These are phyloP conservation scores for Colletotrichum simmondsii DNA, from an alignment of 2,329 filamentous ascomycete genomes.

Conservation along the genomic window DNA sequence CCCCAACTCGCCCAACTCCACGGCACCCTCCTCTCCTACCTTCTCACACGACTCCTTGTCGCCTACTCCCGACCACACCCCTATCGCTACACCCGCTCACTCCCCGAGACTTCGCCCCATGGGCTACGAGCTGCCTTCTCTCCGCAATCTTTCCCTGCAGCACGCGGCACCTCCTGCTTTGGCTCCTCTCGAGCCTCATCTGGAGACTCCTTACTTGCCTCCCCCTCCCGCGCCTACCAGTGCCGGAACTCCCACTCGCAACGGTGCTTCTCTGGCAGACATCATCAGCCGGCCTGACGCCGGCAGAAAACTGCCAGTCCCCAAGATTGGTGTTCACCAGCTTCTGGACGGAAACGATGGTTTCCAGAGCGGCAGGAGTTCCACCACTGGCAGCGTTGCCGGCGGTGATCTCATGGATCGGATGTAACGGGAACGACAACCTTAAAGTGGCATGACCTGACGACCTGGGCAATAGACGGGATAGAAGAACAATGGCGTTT, in stretches of 20 bases:
- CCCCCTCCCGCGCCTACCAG: slow-evolving; percentile 60
- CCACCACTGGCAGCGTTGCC: slow-evolving; percentile 80
- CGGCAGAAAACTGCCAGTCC: slow-evolving; percentile 88
- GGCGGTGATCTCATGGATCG: slow-evolving; percentile 76
- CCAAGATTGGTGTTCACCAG: slow-evolving; percentile 90
- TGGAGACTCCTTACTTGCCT: slow-evolving; percentile 54
- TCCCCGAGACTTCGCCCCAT: slow-evolving; percentile 90
- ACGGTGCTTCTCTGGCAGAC: slow-evolving; percentile 85
- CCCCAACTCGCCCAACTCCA: slow-evolving; percentile 94
- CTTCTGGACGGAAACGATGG: slow-evolving; percentile 75
- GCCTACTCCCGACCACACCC: slow-evolving; percentile 97
- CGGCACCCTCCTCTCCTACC: slow-evolving; percentile 93
- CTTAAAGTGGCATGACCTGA: slow-evolving; percentile 48
- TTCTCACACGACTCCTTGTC: slow-evolving; percentile 97
- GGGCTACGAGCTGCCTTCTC: slow-evolving; percentile 83
- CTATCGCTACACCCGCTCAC: slow-evolving; percentile 94
- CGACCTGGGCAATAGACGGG: slow-evolving; percentile 51
- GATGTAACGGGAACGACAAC: slow-evolving; percentile 44
- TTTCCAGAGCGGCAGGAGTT: slow-evolving; percentile 81
- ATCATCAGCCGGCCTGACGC: slow-evolving; percentile 93
- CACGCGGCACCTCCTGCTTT: slow-evolving; percentile 66
- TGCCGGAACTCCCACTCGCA: slow-evolving; percentile 61
- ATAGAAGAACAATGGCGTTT: slow-evolving; percentile 53
- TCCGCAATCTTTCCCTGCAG: slow-evolving; percentile 72
- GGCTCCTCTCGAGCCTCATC: slow-evolving; percentile 68